These are phyloP conservation scores for Cladosporium halotolerans DNA, from an alignment of 2,329 filamentous ascomycete genomes.

Conservation along the genomic window DNA sequence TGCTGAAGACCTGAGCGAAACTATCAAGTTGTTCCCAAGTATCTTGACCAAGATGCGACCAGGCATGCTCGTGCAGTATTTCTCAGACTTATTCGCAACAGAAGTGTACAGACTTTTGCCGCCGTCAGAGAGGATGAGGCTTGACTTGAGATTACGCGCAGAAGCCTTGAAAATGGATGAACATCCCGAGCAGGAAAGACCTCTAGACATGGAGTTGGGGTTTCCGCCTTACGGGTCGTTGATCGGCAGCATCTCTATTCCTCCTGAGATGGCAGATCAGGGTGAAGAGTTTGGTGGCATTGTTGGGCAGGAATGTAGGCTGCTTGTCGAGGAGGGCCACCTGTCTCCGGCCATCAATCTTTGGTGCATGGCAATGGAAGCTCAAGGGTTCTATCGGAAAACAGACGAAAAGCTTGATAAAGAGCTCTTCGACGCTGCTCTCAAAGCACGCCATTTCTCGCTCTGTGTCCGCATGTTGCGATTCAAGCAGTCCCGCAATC, in stretches of 20 bases:
- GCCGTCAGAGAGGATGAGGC: neutral
- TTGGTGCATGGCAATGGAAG: neutral
- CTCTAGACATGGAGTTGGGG: too few relatives aligned
- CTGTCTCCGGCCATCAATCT: neutral
- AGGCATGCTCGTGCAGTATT: neutral
- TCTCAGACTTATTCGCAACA: neutral
- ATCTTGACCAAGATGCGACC: neutral
- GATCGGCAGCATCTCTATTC: neutral
- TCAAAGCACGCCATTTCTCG: neutral
- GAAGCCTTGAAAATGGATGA: slow-evolving; percentile 1
- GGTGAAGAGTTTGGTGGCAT: neutral
- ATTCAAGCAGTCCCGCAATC: neutral
- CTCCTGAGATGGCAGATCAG: neutral
- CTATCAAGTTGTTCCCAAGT: neutral
- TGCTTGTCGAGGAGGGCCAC: neutral
- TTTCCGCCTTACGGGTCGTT: neutral
- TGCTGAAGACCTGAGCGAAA: neutral
- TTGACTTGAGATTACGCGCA: neutral
- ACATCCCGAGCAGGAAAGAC: neutral
- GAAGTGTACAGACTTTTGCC: neutral
- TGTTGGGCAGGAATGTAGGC: neutral
- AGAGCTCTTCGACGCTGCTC: neutral
- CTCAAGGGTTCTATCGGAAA: neutral
- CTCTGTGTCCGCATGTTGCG: slow-evolving; percentile 1
- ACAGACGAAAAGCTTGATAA: neutral